Evolutionary conservation across 2,329 filamentous ascomycete species (phyloP), one percentile per base, ranked within the genome.

Genomic region (Alternaria sp.): DNA sequence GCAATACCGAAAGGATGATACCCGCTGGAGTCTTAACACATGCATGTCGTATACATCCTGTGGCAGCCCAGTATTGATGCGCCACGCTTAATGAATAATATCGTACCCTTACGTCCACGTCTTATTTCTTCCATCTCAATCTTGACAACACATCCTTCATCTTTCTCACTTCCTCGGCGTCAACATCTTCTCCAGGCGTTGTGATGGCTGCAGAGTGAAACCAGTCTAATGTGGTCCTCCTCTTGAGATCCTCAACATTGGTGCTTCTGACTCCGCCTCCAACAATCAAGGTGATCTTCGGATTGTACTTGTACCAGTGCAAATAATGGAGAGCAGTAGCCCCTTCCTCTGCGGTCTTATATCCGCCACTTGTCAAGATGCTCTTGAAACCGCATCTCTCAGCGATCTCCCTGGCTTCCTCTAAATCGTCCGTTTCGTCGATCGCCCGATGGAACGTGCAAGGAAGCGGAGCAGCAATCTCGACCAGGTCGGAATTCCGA

Each of bases 381-480:
- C 73, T 73, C 30, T 49, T 63, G 46, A 87, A 87, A 1, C 85
- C 84, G 57, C 81, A 81, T 1, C 53, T 60, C 0, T 81, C 70
- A n/a, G 85, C 73, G 17, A 75, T 74, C 9, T 80, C 72, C 10
- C 83, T 67, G 1, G 76, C 81, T 47, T 69, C 55, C 0, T 69
- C 59, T 12, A 73, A 56, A 65, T 79, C 72, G 5, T 46, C 36
- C 1, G 83, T 78, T 45, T 78, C 67, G 68, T 87, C 86, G 65
- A 87, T 85, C 0, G 85, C 86, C 8, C 85, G 80, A 69, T 87
- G 85, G 56, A 88, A 88, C 3, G 85, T 87, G 68, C 85, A 87
- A 3, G 83, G 81, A 25, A 80, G 69, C 4, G 80, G 79, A 3
- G 65, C 70, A 1, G 85, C 84, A 4, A 80, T 63, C 12, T 70